Evolutionary conservation across 2,329 filamentous ascomycete genomes (phyloP), one percentile per base, ranked within the genome.

Genomic region (Iodosphaeria phyllophila): DNA sequence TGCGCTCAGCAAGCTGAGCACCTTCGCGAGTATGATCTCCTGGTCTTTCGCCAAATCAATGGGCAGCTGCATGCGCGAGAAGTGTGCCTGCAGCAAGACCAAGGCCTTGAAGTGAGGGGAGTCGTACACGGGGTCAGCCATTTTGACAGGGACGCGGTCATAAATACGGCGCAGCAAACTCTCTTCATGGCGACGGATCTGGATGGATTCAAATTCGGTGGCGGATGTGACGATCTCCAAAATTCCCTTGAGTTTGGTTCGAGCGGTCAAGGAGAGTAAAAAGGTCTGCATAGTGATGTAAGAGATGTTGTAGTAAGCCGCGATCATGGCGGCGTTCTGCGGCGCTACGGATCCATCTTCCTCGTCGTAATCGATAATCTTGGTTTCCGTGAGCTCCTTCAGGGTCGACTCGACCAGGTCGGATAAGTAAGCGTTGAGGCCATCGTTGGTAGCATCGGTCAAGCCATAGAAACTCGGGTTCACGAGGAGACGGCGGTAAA

Each of bases 281-380:
- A 98, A 86, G 0, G 89, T 98, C 54, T 98, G 86, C 84, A 98
- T 98, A 3, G 89, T 98, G 48, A 92, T 79, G 54, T 93, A 95
- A 5, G 86, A 93, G 43, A 98, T 92, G 51, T 93, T 95, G 64
- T 98, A 98, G 60, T 98, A 95, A 2, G 89, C 83, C 7, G 80
- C 83, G 43, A 98, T 95, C 79, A 93, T 93, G 36, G 89, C 89
- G 3, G 86, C 78, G 48, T 98, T 95, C 40, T 92, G 68, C 9
- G 89, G 84, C 11, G 77, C 67, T 22, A 95, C 74, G 1, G 73
- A 74, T 39, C 92, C 86, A 43, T 95, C 86, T 24, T 91, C 83
- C 43, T 92, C 84, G 35, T 95, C 86, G 24, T 92, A 67, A 39
- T 95, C 84, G 36, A 98, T 83, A 34, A 98, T 86, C 60, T 91